A percentile compares a stretch with the other conserved stretches of the same genome.
These are phyloP conservation scores for Phytophthora kernoviae DNA, from an alignment of 352 stramenopile genomes.

Conservation along the genomic window DNA sequence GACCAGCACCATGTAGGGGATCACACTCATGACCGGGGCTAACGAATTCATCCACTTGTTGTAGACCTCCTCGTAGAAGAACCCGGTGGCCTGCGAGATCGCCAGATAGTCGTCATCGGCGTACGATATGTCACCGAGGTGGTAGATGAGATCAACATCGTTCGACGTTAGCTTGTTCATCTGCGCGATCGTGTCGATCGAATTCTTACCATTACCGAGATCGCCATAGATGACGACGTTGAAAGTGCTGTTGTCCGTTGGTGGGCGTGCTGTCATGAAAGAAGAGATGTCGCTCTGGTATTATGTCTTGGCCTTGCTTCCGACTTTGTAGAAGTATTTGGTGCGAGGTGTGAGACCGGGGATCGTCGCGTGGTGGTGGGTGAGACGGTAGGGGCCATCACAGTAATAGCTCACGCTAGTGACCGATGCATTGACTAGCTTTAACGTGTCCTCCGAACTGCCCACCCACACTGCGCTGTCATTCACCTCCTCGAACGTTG, in stretches of 20 bases:
- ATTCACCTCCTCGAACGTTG: slow-evolving; percentile 34
- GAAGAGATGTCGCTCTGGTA: slow-evolving; percentile 31
- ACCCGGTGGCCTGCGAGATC: slow-evolving; percentile 10
- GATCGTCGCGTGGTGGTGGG: slow-evolving; percentile 51
- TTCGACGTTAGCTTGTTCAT: slow-evolving; percentile 35
- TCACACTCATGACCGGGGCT: slow-evolving; percentile 28
- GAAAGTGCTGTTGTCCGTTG: slow-evolving; percentile 28
- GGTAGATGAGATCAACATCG: slow-evolving; percentile 35
- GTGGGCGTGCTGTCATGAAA: slow-evolving; percentile 38
- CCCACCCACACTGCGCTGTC: slow-evolving; percentile 48
- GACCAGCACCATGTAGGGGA: slow-evolving; percentile 76
- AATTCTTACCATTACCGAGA: slow-evolving; percentile 29
- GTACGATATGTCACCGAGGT: slow-evolving; percentile 42
- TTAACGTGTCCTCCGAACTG: slow-evolving; percentile 4
- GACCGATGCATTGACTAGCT: slow-evolving; percentile 20
- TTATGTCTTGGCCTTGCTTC: slow-evolving; percentile 17
- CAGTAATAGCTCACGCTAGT: slow-evolving; percentile 39
- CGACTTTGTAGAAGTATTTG: slow-evolving; percentile 44
- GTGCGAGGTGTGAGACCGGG: slow-evolving; percentile 36
- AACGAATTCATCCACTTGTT: slow-evolving; percentile 73
- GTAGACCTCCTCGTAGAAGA: slow-evolving; percentile 53
- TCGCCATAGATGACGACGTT: slow-evolving; percentile 39
- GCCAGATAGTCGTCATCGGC: slow-evolving; percentile 34
- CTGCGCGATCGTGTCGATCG: slow-evolving; percentile 28
- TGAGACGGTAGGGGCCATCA: slow-evolving; percentile 49